These are phyloP conservation scores for Ustilago hordei DNA, from an alignment of 1,284 basidiomycete genomes.

Conservation along the genomic window DNA sequence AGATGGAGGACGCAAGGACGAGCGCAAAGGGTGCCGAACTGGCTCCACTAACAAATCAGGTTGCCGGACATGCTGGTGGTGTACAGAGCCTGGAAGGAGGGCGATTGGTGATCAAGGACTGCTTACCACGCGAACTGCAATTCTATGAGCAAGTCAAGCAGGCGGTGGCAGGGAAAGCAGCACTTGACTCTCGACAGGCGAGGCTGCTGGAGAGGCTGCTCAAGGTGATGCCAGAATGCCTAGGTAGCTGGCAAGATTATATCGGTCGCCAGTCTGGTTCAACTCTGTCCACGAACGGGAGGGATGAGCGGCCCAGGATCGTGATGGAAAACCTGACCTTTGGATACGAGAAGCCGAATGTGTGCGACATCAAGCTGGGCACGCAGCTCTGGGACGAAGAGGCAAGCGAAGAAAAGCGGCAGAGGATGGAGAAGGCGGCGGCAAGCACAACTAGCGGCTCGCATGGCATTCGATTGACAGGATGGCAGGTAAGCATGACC, in stretches of 20 bases:
- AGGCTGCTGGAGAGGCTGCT: conserved; percentile 28
- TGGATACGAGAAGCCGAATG: conserved; percentile 81
- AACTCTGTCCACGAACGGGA: conserved; percentile 39
- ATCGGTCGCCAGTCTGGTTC: conserved; percentile 1
- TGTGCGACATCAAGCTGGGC: conserved; percentile 92
- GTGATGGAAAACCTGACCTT: conserved; percentile 87
- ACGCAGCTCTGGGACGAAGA: conserved; percentile 81
- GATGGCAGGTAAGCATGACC: conserved; percentile 80
- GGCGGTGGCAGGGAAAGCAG: conserved; percentile 65
- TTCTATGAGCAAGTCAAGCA: conserved; percentile 80
- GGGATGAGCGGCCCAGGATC: conserved; percentile 69
- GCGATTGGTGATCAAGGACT: conserved; percentile 85
- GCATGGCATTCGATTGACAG: conserved; percentile 85
- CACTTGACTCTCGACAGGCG: neutral
- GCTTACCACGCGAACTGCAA: conserved; percentile 78
- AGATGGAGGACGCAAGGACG: neutral
- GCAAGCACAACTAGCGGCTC: conserved; percentile 78
- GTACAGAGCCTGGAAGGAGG: conserved; percentile 81
- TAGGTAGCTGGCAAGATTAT: conserved; percentile 39
- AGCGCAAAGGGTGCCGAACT: neutral
- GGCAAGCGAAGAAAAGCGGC: conserved; percentile 81
- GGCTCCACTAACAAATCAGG: conserved; percentile 76
- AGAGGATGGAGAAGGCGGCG: conserved; percentile 81
- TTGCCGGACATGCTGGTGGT: conserved; percentile 84
- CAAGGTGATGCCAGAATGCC: conserved; percentile 44